phyloP scores from a whole-genome alignment of 306 rosid genomes.

The Quillaja saponaria region DNA sequence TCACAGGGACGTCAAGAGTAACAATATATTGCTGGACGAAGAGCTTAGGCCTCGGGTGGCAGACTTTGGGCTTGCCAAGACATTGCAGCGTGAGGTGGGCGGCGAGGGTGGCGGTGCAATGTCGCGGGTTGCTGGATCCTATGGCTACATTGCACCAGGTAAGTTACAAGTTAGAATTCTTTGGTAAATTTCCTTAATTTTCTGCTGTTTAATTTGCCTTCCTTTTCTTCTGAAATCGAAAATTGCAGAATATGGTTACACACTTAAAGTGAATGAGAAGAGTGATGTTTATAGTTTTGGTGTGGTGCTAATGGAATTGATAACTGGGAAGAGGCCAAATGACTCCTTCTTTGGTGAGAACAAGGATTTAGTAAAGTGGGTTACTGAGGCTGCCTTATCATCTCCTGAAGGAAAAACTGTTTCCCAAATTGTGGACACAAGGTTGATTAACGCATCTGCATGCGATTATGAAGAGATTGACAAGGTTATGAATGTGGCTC shows the following conservation, averaged over 20 bases:
- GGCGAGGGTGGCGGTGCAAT: slow-evolving; percentile 31
- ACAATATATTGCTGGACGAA: slow-evolving; percentile 67
- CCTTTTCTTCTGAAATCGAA: too few relatives aligned
- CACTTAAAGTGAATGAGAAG: slow-evolving; percentile 71
- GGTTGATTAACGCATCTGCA: slow-evolving; percentile 41
- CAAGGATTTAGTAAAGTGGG: slow-evolving; percentile 77
- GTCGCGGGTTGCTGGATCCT: slow-evolving; percentile 77
- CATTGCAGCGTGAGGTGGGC: slow-evolving; percentile 35
- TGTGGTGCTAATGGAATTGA: slow-evolving; percentile 68
- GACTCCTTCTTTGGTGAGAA: slow-evolving; percentile 69
- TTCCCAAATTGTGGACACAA: slow-evolving; percentile 53
- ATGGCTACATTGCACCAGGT: slow-evolving; percentile 92
- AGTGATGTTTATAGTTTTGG: slow-evolving; percentile 88
- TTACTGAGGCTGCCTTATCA: slow-evolving; percentile 45
- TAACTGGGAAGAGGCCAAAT: slow-evolving; percentile 77
- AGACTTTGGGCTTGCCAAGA: slow-evolving; percentile 84
- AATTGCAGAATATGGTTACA: slow-evolving; percentile 68
- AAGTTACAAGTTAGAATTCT: not conserved
- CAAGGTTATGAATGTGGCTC: slow-evolving; percentile 66
- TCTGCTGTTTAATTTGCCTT: too few relatives aligned
- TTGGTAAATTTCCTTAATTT: too few relatives aligned
- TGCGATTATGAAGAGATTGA: slow-evolving; percentile 54
- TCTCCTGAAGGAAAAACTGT: slow-evolving; percentile 24
- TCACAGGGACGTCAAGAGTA: slow-evolving; percentile 91
- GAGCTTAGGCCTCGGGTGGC: slow-evolving; percentile 67